A percentile compares a stretch with the other conserved stretches of the same genome.
phyloP scores from a whole-genome alignment of 768 basidiomycete genomes.

The Coprinellus aureogranulatus region DNA sequence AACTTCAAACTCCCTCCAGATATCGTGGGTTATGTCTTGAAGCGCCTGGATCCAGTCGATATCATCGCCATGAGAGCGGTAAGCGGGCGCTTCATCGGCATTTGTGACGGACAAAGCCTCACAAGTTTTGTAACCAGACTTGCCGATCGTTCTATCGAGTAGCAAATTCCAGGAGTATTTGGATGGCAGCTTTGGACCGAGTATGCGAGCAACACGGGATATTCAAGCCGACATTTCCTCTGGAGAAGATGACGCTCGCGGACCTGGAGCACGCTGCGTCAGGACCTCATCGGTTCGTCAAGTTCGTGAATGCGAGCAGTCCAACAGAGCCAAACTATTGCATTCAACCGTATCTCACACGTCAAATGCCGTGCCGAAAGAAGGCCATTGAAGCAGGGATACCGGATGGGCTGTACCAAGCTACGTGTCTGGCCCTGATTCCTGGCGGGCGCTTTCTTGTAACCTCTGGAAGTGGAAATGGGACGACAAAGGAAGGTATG shows the following conservation, averaged over 20 bases:
- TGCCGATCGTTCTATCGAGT: conserved; percentile 15
- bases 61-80: background rate
- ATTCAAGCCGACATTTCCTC: conserved; percentile 21
- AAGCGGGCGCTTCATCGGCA: too few relatives aligned
- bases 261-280: conserved; percentile 27
- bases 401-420: conserved; percentile 2
- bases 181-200: conserved; percentile 24
- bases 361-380: background rate
- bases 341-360: background rate
- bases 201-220: conserved; percentile 19
- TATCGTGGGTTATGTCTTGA: background rate
- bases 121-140: too few relatives aligned
- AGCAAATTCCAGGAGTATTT: conserved; percentile 22
- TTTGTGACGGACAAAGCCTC: too few relatives aligned
- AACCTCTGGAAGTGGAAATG: conserved; percentile 13
- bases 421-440: conserved; percentile 24
- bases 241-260: conserved; percentile 21
- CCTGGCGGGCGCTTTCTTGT: conserved; percentile 32
- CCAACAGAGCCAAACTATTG: background rate
- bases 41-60: background rate
- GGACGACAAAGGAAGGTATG: too few relatives aligned
- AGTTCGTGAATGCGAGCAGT: conserved; percentile 3
- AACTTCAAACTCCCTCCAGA: background rate
- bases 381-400: background rate
- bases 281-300: conserved; percentile 20